Percentiles rank a stretch among this genome's conserved stretches.
phyloP scores from a whole-genome alignment of 192 early-diverging fungal species.

The Dimargaris verticillata region DNA sequence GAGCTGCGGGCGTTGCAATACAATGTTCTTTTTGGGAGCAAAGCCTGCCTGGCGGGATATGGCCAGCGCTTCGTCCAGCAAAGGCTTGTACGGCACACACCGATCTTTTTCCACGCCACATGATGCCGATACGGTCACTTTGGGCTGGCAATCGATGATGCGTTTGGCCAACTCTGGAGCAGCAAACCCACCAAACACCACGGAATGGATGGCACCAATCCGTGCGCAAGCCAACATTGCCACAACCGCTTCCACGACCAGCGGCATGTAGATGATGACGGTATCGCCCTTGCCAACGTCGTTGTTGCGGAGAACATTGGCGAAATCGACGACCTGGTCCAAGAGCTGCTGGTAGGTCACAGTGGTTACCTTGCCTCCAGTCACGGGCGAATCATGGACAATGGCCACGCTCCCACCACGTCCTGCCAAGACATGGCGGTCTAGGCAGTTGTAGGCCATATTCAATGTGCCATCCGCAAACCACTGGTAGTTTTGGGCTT shows the following conservation, averaged over 20 bases:
- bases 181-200: conserved; percentile 73
- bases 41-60: conserved; percentile 26
- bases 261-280: conserved; percentile 72
- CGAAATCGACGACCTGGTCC: conserved; percentile 44
- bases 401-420: conserved; percentile 46
- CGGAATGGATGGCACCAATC: conserved; percentile 66
- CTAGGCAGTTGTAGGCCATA: conserved; percentile 65
- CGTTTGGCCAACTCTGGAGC: conserved; percentile 64
- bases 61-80: conserved; percentile 53
- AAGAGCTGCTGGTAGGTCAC: conserved; percentile 54
- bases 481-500: conserved; percentile 32
- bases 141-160: conserved; percentile 61
- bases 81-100: conserved; percentile 57
- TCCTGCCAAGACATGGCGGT: conserved; percentile 46
- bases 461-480: conserved; percentile 57
- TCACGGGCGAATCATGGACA: conserved; percentile 59
- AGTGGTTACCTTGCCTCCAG: conserved; percentile 24
- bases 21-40: conserved; percentile 25
- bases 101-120: conserved; percentile 61
- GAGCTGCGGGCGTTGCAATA: conserved; percentile 47
- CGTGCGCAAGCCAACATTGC: conserved; percentile 76
- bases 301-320: conserved; percentile 40
- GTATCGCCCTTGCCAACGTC: conserved; percentile 51
- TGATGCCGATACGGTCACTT: conserved; percentile 54
- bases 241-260: conserved; percentile 64